Base-by-base conservation (phyloP, 352 stramenopile genomes). In the Globisporangium acanthophoron region DNA sequence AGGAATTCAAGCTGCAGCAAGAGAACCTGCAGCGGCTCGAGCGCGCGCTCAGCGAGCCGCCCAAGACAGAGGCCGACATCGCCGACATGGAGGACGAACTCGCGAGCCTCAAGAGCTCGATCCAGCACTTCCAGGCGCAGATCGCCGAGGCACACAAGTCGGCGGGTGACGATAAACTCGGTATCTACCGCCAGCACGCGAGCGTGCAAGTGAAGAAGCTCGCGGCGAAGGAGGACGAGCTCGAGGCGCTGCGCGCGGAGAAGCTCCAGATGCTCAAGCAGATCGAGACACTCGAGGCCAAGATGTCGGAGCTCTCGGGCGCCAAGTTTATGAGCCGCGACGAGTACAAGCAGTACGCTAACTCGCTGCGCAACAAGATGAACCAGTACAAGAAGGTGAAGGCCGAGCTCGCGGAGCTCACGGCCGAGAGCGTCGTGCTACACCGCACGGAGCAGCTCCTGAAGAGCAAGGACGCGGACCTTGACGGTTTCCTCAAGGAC, bases 381-480 rank as follows among this genome's bases (percentile, higher is more conserved):
- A 88, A 95, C 62, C 78, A 93, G 47, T 97, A 97, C 74, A 96
- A 97, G 64, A 86, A 87, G 50, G 69, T 91, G 15, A 97, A 97
- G 71, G 74, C 65, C 8, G 86, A 98, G 67, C 73, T 98, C 31
- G 73, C 71, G 1, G 76, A 83, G 51, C 70, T 98, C 40, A 80
- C 88, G 55, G 77, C 88, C 15, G 91, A 97, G 64, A 90, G 76
- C 51, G 86, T 98, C 5, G 88, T 97, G 41, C 71, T 98, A 7
- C 78, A 95, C 61, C 82, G 90, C 31, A 97, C 90, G 9, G 92
- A 98, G 73, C 80, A 97, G 61, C 64, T 97, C 11, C 70, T 98
- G 27, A 93, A 96, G 56, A 81, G 72, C 52, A 88, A 94, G 46
- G 79, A 87, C 41, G 71, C 78, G 7, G 87, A 96, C 46, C 59